These are phyloP conservation scores for Tripterygium wilfordii DNA, from an alignment of 177 flowering plant species.

Conservation along the genomic window DNA sequence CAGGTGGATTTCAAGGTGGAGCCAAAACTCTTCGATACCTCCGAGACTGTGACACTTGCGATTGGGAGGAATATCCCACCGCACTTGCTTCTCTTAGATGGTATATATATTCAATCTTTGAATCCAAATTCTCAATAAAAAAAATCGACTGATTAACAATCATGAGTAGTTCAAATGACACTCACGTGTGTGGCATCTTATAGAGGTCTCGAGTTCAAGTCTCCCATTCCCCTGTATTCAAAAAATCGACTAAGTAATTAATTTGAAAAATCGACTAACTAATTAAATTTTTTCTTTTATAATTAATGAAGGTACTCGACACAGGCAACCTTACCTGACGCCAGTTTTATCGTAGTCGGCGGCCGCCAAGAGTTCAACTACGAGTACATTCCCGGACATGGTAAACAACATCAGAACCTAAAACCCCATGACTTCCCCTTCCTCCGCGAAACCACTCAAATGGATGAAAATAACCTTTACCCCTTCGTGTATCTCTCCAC, in stretches of 20 bases:
- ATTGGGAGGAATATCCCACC: constrained; percentile 40
- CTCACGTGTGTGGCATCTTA: no score
- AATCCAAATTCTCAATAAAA: no score
- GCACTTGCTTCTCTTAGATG: constrained; percentile 55
- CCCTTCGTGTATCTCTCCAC: constrained; percentile 71
- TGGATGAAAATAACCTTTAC: constrained; percentile 74
- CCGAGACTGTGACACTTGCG: constrained; percentile 27
- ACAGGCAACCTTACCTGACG: constrained; percentile 1
- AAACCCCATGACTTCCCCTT: constrained; percentile 25
- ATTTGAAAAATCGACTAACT: no score
- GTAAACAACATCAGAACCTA: neutral
- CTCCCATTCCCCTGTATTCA: no score
- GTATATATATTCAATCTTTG: constrained; percentile 21
- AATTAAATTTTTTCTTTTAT: no score
- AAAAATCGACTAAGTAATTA: no score
- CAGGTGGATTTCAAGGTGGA: constrained; percentile 25
- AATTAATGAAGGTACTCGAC: constrained; percentile 4
- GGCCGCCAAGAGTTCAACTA: constrained; percentile 1
- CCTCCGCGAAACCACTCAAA: constrained; percentile 51
- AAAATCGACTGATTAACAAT: no score
- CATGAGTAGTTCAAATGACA: no score
- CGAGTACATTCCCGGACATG: constrained; percentile 2
- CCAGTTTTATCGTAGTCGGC: constrained; percentile 1
- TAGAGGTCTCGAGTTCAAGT: no score
- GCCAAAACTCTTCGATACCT: constrained; percentile 35